Evolutionary conservation across 441 rosid species (phyloP), one percentile per base, ranked within the genome.

Genomic region (Breynia disticha): DNA sequence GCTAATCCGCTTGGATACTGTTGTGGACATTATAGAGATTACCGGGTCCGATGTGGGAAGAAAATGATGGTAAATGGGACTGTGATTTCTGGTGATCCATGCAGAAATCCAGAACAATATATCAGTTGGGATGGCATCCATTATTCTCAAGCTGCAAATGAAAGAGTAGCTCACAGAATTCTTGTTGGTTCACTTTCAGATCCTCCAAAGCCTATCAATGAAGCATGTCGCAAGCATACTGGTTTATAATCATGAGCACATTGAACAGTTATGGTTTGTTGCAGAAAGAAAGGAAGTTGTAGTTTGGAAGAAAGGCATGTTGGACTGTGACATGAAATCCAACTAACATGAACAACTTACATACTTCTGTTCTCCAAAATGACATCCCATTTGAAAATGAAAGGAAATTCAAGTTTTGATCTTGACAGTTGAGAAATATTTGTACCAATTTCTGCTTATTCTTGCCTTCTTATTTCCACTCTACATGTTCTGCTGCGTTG

Each of bases 41-140:
- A 41, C n/a, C 44, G 44, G 13, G 7, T 41, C 13, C 15, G n/a
- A 41, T 41, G 44, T 41, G 44, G 44, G 44, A 41, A 41, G n/a
- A 41, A 41, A 9, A 15, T 15, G n/a, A 41, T 41, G 19, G 62
- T 65, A 39, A 72, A 76, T 60, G 81, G 74, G 52, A 60, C 66
- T 20, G 53, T 55, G 48, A 59, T 59, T 19, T 42, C 50, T 41
- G 72, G 56, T 0, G 52, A 19, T 38, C 22, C 74, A 11, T 72
- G 79, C 39, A 0, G 48, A 19, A 62, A 70, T 52, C 77, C 77
- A 42, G 62, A 74, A 24, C 56, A 44, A 46, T 56, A 43, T 18
- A 55, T 74, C 24, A 67, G 63, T 16, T 72, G 79, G 78, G 83
- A 78, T 18, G 59, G 76, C 9, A 14, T 63, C 38, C 78, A 72